Base-by-base conservation (phyloP, 1,284 basidiomycete genomes). In the Ustilago esculenta region DNA sequence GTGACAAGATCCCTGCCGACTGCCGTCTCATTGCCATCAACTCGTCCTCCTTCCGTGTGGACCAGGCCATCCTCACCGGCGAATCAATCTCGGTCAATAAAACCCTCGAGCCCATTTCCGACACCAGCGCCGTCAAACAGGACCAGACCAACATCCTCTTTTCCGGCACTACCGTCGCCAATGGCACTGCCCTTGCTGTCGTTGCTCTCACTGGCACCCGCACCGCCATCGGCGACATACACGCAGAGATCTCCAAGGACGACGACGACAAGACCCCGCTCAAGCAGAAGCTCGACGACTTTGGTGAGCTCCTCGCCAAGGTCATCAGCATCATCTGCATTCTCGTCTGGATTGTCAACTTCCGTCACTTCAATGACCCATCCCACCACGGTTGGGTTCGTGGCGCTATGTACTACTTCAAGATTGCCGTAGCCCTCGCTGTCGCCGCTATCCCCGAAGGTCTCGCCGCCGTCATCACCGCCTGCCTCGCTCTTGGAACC, bases 131-230 rank as follows among this genome's bases (percentile, higher is more conserved):
- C 14, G 80, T 81, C 47, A 79, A 79, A 63, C 80, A 81, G 69
- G 80, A 81, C 45, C 79, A 80, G 77, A 75, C 61, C 48, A 81
- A 81, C 65, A 80, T 79, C 20, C 75, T 81, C 41, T 81, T 81
- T 49, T 72, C 65, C 37, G 80, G 80, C 24, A 81, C 80, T 40
- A 81, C 75, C 17, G 66, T 81, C 44, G 70, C 76, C 17, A 77
- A 69, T 30, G 80, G 80, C 11, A 61, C 71, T 12, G 77, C 73
- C n/a, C 42, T 69, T 21, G 79, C 79, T 15, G 65, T 79, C 47
- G 79, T 76, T 11, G 72, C 72, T 4, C 64, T 63, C 21, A 81
- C 75, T n/a, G 80, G 79, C 7, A 48, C 67, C 6, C 49, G 67
- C 9, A 81, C 80, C 8, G 79, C 79, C 27, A 81, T 81, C 48